Base-by-base conservation (phyloP, 2,329 filamentous ascomycete genomes). In the Trichophyton equinum region DNA sequence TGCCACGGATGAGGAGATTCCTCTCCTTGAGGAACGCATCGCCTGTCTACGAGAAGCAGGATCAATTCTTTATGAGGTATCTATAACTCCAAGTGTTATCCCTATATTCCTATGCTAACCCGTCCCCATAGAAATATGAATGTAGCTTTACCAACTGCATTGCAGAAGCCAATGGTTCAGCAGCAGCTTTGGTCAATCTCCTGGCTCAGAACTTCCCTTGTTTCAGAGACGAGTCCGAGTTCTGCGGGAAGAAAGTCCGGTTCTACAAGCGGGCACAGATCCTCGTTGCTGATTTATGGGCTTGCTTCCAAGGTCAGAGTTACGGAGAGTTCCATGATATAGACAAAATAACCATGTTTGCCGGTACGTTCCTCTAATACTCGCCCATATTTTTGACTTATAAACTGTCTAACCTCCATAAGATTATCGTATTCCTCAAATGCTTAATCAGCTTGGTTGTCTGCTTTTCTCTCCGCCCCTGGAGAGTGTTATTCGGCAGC, bases 341-440 rank as follows among this genome's bases (percentile, higher is more conserved):
- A 67, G 87, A 94, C 75, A 90, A 91, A 72, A 87, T 99, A 68
- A 99, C 94, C 63, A 97, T 97, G 86, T 99, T 99, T 77, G 91
- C 94, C 70, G 81, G 81, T 81, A 73, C 49, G 66, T 9, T 8
- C 11, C 22, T 15, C 30, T 15, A n/a, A 1, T 15, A 13, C 33
- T 38, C 33, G 1, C 11, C 4, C 33, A 7, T 13, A 13, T 38
- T 0, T 38, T 38, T 13, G 11, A 13, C 9, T 38, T 38, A 3
- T 38, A 4, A 38, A 13, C 4, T 13, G 2, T 13, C 33, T 38
- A 38, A 38, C 11, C 2, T 13, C 2, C 9, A 11, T 13, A 38
- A 81, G 94, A 99, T 76, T 99, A 99, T 71, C 87, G 94, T 49
- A 87, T 99, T 60, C 95, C 95, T 13, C 94, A 99, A 75, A 94